A percentile compares a stretch with the other conserved stretches of the same genome.
These are phyloP conservation scores for Colletotrichum lini DNA, from an alignment of 2,329 filamentous ascomycete genomes.

Conservation along the genomic window DNA sequence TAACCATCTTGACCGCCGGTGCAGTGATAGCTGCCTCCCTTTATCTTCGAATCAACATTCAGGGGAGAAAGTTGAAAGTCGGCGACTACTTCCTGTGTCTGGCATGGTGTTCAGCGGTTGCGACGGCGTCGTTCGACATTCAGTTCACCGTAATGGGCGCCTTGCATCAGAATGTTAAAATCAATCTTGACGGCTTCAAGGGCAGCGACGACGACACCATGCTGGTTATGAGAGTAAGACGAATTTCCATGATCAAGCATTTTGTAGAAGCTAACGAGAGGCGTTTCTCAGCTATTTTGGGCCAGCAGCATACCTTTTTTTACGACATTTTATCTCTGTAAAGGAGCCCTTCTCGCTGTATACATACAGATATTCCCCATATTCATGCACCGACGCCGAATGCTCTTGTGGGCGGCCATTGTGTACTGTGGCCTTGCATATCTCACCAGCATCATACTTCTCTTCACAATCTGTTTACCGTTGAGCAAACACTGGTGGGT, in stretches of 20 bases:
- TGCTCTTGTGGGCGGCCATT: conserved; percentile 28
- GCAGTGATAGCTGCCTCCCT: conserved; percentile 37
- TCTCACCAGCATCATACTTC: conserved; percentile 30
- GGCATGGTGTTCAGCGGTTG: conserved; percentile 31
- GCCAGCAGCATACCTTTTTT: conserved; percentile 39
- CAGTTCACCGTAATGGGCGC: conserved; percentile 36
- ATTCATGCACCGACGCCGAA: conserved; percentile 35
- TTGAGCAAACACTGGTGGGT: conserved; percentile 32
- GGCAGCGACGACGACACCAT: conserved; percentile 21
- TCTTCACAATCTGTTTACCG: conserved; percentile 33
- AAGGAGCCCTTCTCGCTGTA: conserved; percentile 36
- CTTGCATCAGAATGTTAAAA: conserved; percentile 33
- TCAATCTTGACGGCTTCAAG: conserved; percentile 29
- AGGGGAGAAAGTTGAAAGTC: conserved; percentile 21
- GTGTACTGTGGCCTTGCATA: conserved; percentile 32
- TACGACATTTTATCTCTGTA: conserved; percentile 36
- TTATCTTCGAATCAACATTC: conserved; percentile 37
- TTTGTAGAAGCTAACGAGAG: neutral
- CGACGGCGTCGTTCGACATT: conserved; percentile 37
- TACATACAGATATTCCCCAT: conserved; percentile 36
- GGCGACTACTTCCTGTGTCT: conserved; percentile 38
- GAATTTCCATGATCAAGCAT: too few relatives aligned
- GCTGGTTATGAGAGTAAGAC: conserved; percentile 24
- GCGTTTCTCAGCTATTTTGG: conserved; percentile 25
- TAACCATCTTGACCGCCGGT: conserved; percentile 32